These are phyloP conservation scores for Claviceps pusilla DNA, from an alignment of 2,329 filamentous ascomycete genomes.

Conservation along the genomic window DNA sequence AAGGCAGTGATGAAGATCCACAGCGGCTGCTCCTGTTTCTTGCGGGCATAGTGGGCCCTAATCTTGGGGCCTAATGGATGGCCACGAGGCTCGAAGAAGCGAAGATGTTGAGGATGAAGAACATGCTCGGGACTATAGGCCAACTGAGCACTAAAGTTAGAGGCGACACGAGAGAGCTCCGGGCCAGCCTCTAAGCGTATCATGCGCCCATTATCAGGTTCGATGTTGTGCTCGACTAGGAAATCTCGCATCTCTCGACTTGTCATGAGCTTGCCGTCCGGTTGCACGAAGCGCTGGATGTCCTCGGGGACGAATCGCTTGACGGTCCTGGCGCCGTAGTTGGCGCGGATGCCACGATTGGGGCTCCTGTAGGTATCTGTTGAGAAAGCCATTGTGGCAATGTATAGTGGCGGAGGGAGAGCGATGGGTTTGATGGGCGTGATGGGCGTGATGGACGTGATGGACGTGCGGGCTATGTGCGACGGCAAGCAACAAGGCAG, in stretches of 20 bases:
- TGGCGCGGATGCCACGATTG: neutral
- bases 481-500: neutral
- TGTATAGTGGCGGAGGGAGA: neutral
- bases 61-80: conserved; percentile 16
- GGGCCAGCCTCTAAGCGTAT: conserved; percentile 3
- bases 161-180: conserved; percentile 6
- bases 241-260: conserved; percentile 16
- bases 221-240: conserved; percentile 11
- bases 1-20: conserved; percentile 17
- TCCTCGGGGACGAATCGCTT: conserved; percentile 11
- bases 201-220: conserved; percentile 12
- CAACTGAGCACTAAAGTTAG: conserved; percentile 12
- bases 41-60: conserved; percentile 15
- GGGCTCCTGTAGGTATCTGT: neutral
- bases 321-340: conserved; percentile 1
- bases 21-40: conserved; percentile 14
- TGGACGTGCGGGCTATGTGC: neutral
- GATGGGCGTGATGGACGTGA: too few species aligned
- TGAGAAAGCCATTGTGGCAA: neutral
- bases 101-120: conserved; percentile 19
- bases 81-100: conserved; percentile 18
- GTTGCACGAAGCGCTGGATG: conserved; percentile 9
- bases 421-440: neutral
- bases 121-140: conserved; percentile 16
- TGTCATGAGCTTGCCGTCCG: conserved; percentile 14